Evolutionary conservation across 2,329 filamentous ascomycete genomes (phyloP), one percentile per base, ranked within the genome.

Genomic region (Aspergillus persii): DNA sequence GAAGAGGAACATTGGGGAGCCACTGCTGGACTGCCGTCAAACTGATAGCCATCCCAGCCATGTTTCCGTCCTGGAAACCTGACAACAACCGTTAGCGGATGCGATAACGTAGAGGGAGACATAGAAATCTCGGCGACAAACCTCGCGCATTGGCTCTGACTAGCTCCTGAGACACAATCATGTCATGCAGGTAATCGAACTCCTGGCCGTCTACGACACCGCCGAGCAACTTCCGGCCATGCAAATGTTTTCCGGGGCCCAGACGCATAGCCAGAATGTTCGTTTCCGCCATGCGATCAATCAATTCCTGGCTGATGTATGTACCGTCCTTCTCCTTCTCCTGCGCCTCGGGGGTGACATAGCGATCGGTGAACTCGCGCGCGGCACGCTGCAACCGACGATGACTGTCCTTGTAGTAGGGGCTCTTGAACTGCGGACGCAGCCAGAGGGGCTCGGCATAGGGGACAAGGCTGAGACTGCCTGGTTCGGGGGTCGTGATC

Each of bases 391-490:
- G 89, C 65, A 96, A 75, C 48, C 79, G 79, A 50, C 83, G 81
- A 71, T 96, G 91, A 63, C 84, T 89, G 33, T 92, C 90, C 52
- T 84, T 89, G 81, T 88, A 96, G 79, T 94, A 96, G 2, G 91
- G 91, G 61, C 82, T 88, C 74, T 89, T 88, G 81, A 92, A 95
- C 57, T 86, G 81, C 3, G 89, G 88, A 3, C 86, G 84, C 64
- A 96, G 80, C 92, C 92, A 96, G 56, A 92, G 79, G 2, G 91
- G 90, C 75, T 96, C 92, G 30, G 87, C 91, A 70, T 96, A 96
- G 31, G 92, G 92, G 0, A 96, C 90, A 23, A 81, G 75, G 69
- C 86, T 91, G 36, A 96, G 81, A 66, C 91, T 90, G 65, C 91
- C 91, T 8, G 86, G 80, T 69, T 86, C 77, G 1, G 85, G 86